Evolutionary conservation across 2,329 filamentous ascomycete genomes (phyloP).

Genomic region (Claviceps purpurea): DNA sequence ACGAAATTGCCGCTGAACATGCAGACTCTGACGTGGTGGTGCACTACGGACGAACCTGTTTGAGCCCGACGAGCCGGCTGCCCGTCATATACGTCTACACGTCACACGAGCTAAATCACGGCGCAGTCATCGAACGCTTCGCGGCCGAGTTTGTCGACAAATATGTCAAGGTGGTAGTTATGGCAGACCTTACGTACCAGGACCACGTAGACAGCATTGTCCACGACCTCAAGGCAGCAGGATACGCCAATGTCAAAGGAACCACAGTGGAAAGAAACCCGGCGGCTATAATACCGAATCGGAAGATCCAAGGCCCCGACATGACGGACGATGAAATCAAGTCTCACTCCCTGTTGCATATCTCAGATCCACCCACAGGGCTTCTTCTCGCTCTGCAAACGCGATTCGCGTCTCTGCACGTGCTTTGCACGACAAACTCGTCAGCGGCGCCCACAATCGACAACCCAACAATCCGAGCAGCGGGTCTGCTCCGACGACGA

Average conservation of each 20-base stretch:
- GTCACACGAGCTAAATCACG: constrained; percentile 50
- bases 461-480: constrained; percentile 30
- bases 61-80: constrained; percentile 77
- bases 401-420: constrained; percentile 63
- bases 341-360: constrained; percentile 69
- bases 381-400: constrained; percentile 80
- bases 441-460: constrained; percentile 35
- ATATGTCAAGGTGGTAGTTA: constrained; percentile 55
- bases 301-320: constrained; percentile 40
- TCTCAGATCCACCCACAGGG: constrained; percentile 66
- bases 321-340: constrained; percentile 35
- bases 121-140: constrained; percentile 46
- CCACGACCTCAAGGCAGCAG: constrained; percentile 37
- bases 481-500: constrained; percentile 58
- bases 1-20: constrained; percentile 93
- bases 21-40: constrained; percentile 81
- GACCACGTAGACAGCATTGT: constrained; percentile 54
- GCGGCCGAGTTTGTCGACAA: constrained; percentile 52
- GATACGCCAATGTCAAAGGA: constrained; percentile 57
- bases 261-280: constrained; percentile 69
- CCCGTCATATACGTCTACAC: constrained; percentile 91
- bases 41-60: constrained; percentile 84
- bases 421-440: constrained; percentile 47
- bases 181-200: constrained; percentile 82
- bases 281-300: constrained; percentile 69